phyloP scores from a whole-genome alignment of 176 grass and related monocot species.

The Lolium perenne region DNA sequence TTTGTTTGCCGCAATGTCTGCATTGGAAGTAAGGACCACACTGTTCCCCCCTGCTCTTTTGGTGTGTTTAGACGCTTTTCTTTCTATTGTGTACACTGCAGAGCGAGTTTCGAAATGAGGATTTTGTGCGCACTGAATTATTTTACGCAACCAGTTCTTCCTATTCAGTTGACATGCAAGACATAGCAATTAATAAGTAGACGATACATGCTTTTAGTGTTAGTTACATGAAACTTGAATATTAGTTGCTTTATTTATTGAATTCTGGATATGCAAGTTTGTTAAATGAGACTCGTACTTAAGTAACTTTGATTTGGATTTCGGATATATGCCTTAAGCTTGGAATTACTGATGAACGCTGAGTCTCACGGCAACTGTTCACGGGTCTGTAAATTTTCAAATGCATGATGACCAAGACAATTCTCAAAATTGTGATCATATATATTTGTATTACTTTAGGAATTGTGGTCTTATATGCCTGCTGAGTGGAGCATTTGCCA shows the following conservation, averaged over 20 bases:
- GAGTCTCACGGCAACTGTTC: neutral
- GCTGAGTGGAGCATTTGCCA: neutral
- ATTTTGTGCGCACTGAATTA: constrained; percentile 14
- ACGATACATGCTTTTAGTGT: constrained; percentile 12
- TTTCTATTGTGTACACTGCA: constrained; percentile 18
- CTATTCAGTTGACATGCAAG: constrained; percentile 10
- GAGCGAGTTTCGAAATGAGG: constrained; percentile 22
- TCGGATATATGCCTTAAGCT: neutral
- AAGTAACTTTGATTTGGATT: neutral
- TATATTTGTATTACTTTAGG: constrained; percentile 1
- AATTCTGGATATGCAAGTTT: constrained; percentile 23
- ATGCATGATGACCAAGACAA: neutral
- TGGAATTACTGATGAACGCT: neutral
- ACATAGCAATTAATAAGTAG: neutral
- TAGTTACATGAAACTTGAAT: constrained; percentile 21
- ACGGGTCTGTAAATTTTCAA: neutral
- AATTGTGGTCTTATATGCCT: neutral
- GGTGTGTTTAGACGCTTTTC: neutral
- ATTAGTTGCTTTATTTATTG: neutral
- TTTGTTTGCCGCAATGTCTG: constrained; percentile 98
- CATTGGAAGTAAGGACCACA: constrained; percentile 79
- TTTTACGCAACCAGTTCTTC: constrained; percentile 20
- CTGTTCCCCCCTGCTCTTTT: constrained; percentile 29
- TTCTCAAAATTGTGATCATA: neutral
- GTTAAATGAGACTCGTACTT: neutral